Percentiles rank a stretch among this genome's conserved stretches.
These are phyloP conservation scores for Mrakia frigida DNA, from an alignment of 768 basidiomycete genomes.

Conservation along the genomic window DNA sequence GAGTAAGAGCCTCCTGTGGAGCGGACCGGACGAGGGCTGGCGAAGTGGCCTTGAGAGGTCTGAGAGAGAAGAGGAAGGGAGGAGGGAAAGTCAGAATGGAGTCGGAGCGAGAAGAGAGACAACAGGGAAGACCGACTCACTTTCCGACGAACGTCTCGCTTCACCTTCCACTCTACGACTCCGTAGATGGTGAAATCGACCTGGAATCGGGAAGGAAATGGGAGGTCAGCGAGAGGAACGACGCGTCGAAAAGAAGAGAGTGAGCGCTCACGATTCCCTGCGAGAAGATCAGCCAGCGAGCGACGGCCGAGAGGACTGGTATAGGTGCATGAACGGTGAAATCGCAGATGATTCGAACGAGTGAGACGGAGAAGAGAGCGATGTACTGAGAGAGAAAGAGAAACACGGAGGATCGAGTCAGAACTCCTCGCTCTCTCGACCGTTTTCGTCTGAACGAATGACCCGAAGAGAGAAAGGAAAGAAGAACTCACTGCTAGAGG, in stretches of 20 bases:
- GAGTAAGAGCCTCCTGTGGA: not conserved
- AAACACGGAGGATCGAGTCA: not conserved
- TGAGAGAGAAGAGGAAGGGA: not conserved
- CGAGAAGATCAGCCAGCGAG: slow-evolving; percentile 18
- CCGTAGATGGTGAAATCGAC: slow-evolving; percentile 13
- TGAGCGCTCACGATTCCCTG: slow-evolving; percentile 16
- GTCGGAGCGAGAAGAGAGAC: not conserved
- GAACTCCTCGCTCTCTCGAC: not conserved
- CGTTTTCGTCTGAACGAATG: too few species aligned
- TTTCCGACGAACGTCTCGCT: slow-evolving; percentile 22
- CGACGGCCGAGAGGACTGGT: slow-evolving; percentile 9
- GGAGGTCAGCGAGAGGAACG: not conserved
- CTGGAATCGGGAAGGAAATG: not conserved
- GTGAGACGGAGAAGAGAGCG: slow-evolving; percentile 21
- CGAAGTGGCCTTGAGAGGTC: slow-evolving; percentile 3
- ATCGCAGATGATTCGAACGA: slow-evolving; percentile 25
- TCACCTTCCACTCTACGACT: slow-evolving; percentile 25
- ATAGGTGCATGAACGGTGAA: slow-evolving; percentile 9
- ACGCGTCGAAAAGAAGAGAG: not conserved
- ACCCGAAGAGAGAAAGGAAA: too few species aligned
- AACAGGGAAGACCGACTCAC: not conserved
- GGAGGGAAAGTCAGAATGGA: not conserved
- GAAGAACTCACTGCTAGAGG: slow-evolving; percentile 16
- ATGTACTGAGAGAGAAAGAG: slow-evolving; percentile 14
- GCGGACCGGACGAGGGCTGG: not conserved